Percentiles rank a stretch among this genome's conserved stretches.
Evolutionary conservation across 2,329 filamentous ascomycete species (phyloP).

Genomic region (Fusarium buxicola): DNA sequence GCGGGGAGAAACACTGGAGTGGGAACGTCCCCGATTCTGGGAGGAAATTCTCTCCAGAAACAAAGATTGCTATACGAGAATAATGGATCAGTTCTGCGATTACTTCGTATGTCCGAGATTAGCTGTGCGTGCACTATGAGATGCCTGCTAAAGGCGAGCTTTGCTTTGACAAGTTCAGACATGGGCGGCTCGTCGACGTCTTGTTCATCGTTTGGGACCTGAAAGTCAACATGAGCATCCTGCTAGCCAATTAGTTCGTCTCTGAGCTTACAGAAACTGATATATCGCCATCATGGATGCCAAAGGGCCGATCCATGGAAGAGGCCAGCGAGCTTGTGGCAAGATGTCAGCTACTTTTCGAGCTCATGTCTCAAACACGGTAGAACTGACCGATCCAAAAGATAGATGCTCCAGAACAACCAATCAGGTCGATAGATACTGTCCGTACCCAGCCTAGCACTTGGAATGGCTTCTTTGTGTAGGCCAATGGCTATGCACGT

Average conservation of each 20-base stretch:
- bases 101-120: slow-evolving; percentile 5
- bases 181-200: background rate
- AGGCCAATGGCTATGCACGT: slow-evolving; percentile 20
- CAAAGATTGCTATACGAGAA: slow-evolving; percentile 24
- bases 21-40: background rate
- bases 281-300: slow-evolving; percentile 7
- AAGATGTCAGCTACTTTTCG: rapidly evolving
- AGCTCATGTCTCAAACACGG: background rate
- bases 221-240: rapidly evolving
- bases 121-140: slow-evolving; percentile 16
- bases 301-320: slow-evolving; percentile 3
- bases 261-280: slow-evolving; percentile 4
- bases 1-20: background rate
- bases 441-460: background rate
- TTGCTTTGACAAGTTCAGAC: background rate
- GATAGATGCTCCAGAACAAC: slow-evolving; percentile 28
- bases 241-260: rapidly evolving
- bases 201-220: background rate
- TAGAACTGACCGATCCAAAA: slow-evolving; percentile 13
- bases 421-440: slow-evolving; percentile 4
- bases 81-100: rapidly evolving
- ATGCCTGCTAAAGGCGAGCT: slow-evolving; percentile 11
- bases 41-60: slow-evolving; percentile 28
- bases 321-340: slow-evolving; percentile 7
- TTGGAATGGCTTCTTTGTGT: background rate